Evolutionary conservation across 2,329 filamentous ascomycete genomes (phyloP).

Genomic region (Cordyceps cateniannulata): DNA sequence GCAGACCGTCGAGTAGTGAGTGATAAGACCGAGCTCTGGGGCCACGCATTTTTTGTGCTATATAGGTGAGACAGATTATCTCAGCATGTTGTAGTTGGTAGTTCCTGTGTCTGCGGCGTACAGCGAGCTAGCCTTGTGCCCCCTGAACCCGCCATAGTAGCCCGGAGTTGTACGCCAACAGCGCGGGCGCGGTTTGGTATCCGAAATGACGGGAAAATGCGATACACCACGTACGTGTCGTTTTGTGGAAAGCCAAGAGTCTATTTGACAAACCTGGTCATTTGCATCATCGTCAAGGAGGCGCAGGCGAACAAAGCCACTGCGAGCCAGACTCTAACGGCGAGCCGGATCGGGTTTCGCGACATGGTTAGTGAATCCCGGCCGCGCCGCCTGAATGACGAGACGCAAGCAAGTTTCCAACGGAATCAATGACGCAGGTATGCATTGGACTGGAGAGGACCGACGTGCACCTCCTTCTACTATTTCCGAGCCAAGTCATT

Average conservation of each 20-base stretch:
- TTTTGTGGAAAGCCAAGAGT: constrained; percentile 12
- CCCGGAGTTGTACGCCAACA: constrained; percentile 1
- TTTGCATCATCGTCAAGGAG: neutral
- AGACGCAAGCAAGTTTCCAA: neutral
- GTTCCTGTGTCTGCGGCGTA: neutral
- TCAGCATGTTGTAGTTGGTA: too few relatives aligned
- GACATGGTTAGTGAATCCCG: constrained; percentile 1
- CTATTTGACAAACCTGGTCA: neutral
- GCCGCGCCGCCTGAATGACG: neutral
- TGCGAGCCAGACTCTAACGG: neutral
- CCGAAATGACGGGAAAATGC: constrained; percentile 12
- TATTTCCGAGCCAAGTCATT: neutral
- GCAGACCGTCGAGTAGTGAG: constrained; percentile 3
- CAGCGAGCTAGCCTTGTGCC: neutral
- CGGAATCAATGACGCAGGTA: neutral
- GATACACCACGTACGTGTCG: constrained; percentile 8
- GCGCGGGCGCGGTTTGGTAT: constrained; percentile 3
- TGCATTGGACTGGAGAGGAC: neutral
- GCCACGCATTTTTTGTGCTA: neutral
- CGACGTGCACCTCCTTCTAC: neutral
- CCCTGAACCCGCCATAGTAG: constrained; percentile 8
- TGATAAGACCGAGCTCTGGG: neutral
- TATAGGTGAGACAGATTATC: too few relatives aligned
- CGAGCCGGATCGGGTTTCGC: constrained; percentile 6
- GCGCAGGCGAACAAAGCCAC: constrained; percentile 4